phyloP scores from a whole-genome alignment of 192 early-diverging fungal genomes.

The Mortierella hygrophila region DNA sequence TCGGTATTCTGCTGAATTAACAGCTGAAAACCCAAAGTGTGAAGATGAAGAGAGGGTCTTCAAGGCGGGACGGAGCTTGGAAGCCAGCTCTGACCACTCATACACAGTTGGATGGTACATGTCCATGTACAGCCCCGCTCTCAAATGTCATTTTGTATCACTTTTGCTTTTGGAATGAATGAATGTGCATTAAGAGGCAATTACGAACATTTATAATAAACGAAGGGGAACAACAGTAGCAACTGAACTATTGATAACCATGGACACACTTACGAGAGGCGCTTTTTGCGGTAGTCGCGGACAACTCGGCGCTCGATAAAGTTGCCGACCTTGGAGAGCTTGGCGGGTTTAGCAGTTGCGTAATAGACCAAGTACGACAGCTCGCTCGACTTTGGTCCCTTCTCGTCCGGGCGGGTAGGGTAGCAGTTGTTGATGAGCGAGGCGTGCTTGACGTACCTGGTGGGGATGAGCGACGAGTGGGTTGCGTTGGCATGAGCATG shows the following conservation, averaged over 20 bases:
- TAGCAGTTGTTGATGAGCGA: conserved; percentile 84
- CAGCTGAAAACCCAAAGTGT: background rate
- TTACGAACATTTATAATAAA: background rate
- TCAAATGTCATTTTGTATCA: background rate
- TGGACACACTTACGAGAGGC: conserved; percentile 66
- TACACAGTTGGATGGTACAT: background rate
- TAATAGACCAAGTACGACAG: conserved; percentile 92
- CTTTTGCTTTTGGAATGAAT: background rate
- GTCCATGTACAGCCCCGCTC: background rate
- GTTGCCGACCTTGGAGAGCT: conserved; percentile 89
- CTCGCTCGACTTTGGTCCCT: conserved; percentile 79
- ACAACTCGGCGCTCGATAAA: conserved; percentile 80
- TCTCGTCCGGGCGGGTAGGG: conserved; percentile 71
- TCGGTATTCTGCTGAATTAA: background rate
- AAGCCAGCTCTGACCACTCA: conserved; percentile 3
- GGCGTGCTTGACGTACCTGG: conserved; percentile 82
- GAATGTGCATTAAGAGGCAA: background rate
- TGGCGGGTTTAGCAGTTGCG: conserved; percentile 86
- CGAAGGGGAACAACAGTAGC: background rate
- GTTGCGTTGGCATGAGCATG: conserved; percentile 26
- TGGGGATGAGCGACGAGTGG: conserved; percentile 49
- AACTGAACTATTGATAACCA: background rate
- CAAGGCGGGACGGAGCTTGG: background rate
- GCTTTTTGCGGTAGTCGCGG: conserved; percentile 72
- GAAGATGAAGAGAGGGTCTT: too few relatives aligned